Base-by-base conservation (phyloP, 805 yeast species). In the Yamadazyma paraphyllophila region DNA sequence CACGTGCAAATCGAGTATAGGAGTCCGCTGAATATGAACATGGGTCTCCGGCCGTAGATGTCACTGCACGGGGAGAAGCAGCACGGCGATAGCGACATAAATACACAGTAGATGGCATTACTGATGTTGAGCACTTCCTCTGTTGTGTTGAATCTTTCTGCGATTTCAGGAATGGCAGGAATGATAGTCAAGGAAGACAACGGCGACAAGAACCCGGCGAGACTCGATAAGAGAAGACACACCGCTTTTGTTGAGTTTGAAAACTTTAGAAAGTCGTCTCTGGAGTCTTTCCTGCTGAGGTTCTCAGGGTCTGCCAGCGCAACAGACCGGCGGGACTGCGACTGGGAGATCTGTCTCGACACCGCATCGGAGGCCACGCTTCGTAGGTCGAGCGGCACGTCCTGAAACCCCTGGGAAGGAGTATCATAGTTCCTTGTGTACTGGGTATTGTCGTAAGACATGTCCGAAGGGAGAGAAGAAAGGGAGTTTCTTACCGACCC, bases 51-150 rank as follows among this genome's bases (percentile, higher is more conserved):
- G 1, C 85, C 85, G 52, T 79, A 80, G 1, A 76, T 65, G 39
- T 77, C 75, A n/a, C 76, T 71, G 39, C 76, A 58, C 5, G 84
- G 83, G 0, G 75, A 67, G 45, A 73, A 60, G 3, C 78, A 24
- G 49, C 79, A 69, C 2, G 83, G 82, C 1, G 82, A 73, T 1
- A 74, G 37, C 4, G 80, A 76, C 82, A 80, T 79, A 51, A 73
- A 67, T 2, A 77, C 49, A 56, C 73, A 73, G 55, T 73, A 78
- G 11, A 75, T 62, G 1, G 81, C 82, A 52, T 73, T 76, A 8
- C 82, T 66, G 5, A 76, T 60, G 47, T 74, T 77, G 50, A 80
- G 72, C 12, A 76, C 57, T 10, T 67, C 67, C 5, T 73, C 71
- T 0, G 80, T 70, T 12, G 82, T 76, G 46, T 71, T 45, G 56